Conservation (phyloP, 2,329 filamentous ascomycete genomes). For the Emericellopsis atlantica region DNA sequence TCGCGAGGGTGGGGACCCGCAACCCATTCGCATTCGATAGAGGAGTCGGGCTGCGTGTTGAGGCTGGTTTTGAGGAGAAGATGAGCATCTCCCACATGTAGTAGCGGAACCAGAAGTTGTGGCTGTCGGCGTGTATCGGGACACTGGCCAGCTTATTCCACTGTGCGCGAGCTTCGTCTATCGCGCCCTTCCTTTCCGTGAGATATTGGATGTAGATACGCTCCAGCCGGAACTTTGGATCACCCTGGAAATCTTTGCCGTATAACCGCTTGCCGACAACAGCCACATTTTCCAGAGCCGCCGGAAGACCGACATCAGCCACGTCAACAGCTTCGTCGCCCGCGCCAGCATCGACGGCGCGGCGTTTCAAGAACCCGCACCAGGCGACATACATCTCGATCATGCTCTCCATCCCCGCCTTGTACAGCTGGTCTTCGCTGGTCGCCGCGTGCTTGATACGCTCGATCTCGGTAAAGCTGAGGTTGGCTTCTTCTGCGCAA, state of each 20-base stretch:
- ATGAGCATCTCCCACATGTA: constrained; percentile 83
- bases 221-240: constrained; percentile 79
- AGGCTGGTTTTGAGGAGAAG: constrained; percentile 29
- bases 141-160: constrained; percentile 60
- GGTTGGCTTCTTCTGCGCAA: constrained; percentile 65
- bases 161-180: constrained; percentile 62
- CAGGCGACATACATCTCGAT: constrained; percentile 87
- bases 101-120: constrained; percentile 89
- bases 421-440: constrained; percentile 70
- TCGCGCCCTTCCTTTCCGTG: constrained; percentile 68
- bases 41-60: constrained; percentile 41
- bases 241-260: constrained; percentile 65
- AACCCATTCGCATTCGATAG: constrained; percentile 30
- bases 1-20: constrained; percentile 60
- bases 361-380: constrained; percentile 86
- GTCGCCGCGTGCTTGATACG: constrained; percentile 88
- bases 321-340: constrained; percentile 77
- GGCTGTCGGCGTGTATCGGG: constrained; percentile 59
- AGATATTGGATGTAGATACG: constrained; percentile 87
- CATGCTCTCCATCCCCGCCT: constrained; percentile 75
- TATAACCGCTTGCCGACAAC: constrained; percentile 66
- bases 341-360: constrained; percentile 61
- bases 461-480: constrained; percentile 70
- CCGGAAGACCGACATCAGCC: constrained; percentile 77
- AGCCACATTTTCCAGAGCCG: constrained; percentile 75